Percentiles rank a stretch among this genome's conserved stretches.
Conservation (phyloP, 805 yeast genomes). For the Sporopachydermia lactativora region DNA sequence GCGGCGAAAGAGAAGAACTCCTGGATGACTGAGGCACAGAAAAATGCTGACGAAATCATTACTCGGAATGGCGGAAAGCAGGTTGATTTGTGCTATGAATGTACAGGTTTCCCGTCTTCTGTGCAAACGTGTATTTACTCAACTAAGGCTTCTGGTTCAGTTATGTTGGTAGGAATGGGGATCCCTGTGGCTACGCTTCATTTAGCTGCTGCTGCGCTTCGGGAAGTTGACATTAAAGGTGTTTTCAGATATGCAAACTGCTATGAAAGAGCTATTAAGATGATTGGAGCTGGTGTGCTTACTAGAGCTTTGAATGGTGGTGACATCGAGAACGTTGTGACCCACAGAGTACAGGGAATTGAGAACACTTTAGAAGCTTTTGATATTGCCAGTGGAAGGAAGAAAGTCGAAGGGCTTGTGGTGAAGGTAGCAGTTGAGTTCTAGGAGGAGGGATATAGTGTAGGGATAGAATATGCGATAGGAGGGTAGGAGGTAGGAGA, state of each 20-base stretch:
- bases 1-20: constrained; percentile 7
- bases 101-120: constrained; percentile 10
- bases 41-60: constrained; percentile 6
- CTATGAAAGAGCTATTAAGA: constrained; percentile 15
- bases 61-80: constrained; percentile 1
- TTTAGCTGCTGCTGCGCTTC: constrained; percentile 16
- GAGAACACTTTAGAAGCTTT: constrained; percentile 16
- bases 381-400: constrained; percentile 18
- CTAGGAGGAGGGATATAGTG: too few species aligned
- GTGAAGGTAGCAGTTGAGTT: constrained; percentile 13
- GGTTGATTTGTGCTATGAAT: constrained; percentile 7
- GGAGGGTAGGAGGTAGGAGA: too few species aligned
- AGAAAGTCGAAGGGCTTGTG: constrained; percentile 17
- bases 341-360: constrained; percentile 17
- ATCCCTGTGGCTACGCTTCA: constrained; percentile 19
- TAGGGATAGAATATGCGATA: too few species aligned
- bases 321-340: constrained; percentile 13
- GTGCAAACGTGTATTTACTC: constrained; percentile 10
- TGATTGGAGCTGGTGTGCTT: constrained; percentile 12
- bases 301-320: not conserved
- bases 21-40: constrained; percentile 5
- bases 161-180: constrained; percentile 17
- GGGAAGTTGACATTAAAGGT: constrained; percentile 20
- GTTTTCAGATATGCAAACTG: constrained; percentile 19
- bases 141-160: constrained; percentile 14